Evolutionary conservation across 2,329 filamentous ascomycete species (phyloP).

Genomic region (Calonectria fujianensis): DNA sequence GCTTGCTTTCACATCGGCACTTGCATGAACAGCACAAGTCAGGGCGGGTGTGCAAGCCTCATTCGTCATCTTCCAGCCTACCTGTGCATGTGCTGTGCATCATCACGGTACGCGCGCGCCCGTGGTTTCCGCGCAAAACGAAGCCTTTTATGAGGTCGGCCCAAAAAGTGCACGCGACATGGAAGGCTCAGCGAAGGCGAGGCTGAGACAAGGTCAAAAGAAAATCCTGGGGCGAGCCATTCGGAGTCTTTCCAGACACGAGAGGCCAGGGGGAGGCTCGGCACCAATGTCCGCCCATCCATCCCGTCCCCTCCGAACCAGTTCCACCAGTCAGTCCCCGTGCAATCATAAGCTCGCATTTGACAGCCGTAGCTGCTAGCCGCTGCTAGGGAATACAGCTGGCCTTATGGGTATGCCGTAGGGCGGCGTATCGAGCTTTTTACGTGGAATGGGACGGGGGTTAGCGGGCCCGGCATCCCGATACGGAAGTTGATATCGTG

Average conservation of each 20-base stretch:
- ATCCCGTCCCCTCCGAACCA: background rate
- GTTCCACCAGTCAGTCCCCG: slow-evolving; percentile 10
- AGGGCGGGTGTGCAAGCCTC: background rate
- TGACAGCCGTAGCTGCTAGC: slow-evolving; percentile 13
- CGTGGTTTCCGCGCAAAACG: background rate
- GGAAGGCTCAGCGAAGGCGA: background rate
- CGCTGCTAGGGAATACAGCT: slow-evolving; percentile 18
- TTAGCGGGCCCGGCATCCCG: slow-evolving; percentile 27
- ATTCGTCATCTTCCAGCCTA: background rate
- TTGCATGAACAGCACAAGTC: background rate
- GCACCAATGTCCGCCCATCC: slow-evolving; percentile 1
- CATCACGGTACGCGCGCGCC: no score
- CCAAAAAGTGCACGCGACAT: slow-evolving; percentile 7
- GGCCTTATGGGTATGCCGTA: background rate
- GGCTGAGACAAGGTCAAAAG: slow-evolving; percentile 12
- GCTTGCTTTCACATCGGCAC: background rate
- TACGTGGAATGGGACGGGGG: slow-evolving; percentile 17
- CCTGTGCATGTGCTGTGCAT: no score
- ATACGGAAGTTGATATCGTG: slow-evolving; percentile 37
- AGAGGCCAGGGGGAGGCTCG: slow-evolving; percentile 9
- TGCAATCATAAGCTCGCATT: slow-evolving; percentile 32
- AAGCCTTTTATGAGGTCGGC: background rate
- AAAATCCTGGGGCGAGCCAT: slow-evolving; percentile 11
- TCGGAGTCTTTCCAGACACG: slow-evolving; percentile 31
- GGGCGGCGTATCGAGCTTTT: background rate